A percentile compares a stretch with the other conserved stretches of the same genome.
Conservation (phyloP, 306 rosid genomes). For the Rosa lucieae region DNA sequence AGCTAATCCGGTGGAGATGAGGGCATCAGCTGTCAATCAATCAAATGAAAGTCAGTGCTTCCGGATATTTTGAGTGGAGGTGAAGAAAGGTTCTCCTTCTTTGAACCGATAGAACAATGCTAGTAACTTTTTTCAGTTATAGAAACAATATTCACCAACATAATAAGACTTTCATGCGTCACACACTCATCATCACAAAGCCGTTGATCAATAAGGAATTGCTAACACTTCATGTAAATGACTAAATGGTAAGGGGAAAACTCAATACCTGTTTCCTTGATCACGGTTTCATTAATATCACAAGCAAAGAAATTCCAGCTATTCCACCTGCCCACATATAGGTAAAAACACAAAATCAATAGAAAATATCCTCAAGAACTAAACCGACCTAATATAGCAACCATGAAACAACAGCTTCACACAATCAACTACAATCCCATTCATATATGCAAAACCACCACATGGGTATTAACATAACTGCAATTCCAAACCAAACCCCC, state of each 20-base stretch:
- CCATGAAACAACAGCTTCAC: background rate
- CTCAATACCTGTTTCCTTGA: slow-evolving; percentile 76
- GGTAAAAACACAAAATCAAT: background rate
- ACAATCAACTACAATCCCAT: slow-evolving; percentile 6
- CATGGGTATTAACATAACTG: background rate
- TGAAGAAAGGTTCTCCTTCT: background rate
- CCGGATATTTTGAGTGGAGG: background rate
- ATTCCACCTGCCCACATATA: slow-evolving; percentile 71
- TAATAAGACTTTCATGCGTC: background rate
- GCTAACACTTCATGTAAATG: background rate
- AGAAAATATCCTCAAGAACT: background rate
- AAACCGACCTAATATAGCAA: background rate
- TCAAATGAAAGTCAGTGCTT: slow-evolving; percentile 28
- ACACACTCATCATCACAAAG: slow-evolving; percentile 1
- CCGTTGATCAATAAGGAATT: slow-evolving; percentile 10
- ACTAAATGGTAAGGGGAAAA: background rate
- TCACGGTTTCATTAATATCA: slow-evolving; percentile 76
- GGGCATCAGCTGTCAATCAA: slow-evolving; percentile 85
- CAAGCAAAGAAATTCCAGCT: slow-evolving; percentile 99
- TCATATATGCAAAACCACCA: slow-evolving; percentile 8
- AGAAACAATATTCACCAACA: slow-evolving; percentile 3
- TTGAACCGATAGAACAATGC: background rate
- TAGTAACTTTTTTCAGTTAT: background rate
- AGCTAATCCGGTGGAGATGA: slow-evolving; percentile 81
- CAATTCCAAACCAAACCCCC: background rate